These are phyloP conservation scores for Monilinia laxa DNA, from an alignment of 2,329 filamentous ascomycete species.

Conservation along the genomic window DNA sequence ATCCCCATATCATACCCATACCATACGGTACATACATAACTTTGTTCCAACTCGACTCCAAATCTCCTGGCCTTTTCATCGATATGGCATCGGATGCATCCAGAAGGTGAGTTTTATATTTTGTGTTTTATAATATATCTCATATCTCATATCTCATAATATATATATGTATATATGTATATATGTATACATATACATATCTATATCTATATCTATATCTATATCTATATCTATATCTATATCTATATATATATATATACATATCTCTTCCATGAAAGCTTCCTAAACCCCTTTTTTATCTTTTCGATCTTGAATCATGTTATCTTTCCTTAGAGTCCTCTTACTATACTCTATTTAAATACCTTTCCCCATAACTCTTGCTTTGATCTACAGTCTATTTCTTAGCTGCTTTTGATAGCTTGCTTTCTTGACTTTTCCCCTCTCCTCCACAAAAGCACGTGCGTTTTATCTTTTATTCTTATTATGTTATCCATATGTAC, in stretches of 20 bases:
- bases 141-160: too few relatives aligned
- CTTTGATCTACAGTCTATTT: constrained; percentile 10
- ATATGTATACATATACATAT: too few relatives aligned
- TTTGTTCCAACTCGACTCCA: neutral
- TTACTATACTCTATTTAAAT: too few relatives aligned
- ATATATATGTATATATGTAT: too few relatives aligned
- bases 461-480: constrained; percentile 1
- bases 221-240: too few relatives aligned
- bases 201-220: neutral
- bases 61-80: neutral
- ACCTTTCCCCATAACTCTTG: constrained; percentile 6
- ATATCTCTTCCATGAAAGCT: too few relatives aligned
- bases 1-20: neutral
- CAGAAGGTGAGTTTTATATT: constrained; percentile 31
- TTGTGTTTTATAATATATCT: too few relatives aligned
- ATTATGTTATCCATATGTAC: too few relatives aligned
- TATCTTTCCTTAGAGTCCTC: neutral
- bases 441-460: constrained; percentile 25
- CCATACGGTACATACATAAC: neutral
- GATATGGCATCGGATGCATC: constrained; percentile 37
- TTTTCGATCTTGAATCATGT: neutral
- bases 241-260: too few relatives aligned
- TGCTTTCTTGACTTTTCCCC: constrained; percentile 10
- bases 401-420: constrained; percentile 22
- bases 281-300: too few relatives aligned